phyloP scores from a whole-genome alignment of 1,139 yeast species.

The Suhomyces terraborum region DNA sequence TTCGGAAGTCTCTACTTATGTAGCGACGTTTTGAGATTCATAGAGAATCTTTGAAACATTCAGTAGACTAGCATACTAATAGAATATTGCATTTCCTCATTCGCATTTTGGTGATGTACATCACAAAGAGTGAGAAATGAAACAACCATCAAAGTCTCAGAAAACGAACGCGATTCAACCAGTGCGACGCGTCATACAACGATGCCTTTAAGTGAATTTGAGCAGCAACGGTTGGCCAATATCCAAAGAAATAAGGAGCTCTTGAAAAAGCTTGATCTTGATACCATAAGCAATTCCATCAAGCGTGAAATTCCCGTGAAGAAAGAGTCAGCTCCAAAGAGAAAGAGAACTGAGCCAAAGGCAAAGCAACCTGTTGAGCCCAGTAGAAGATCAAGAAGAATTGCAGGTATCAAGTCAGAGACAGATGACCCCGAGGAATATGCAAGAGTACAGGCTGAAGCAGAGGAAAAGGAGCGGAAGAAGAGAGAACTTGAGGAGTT shows the following conservation, averaged over 20 bases:
- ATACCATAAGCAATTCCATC: slow-evolving; percentile 35
- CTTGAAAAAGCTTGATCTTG: slow-evolving; percentile 40
- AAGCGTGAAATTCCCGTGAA: slow-evolving; percentile 28
- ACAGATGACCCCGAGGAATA: slow-evolving; percentile 40
- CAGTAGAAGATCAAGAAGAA: slow-evolving; percentile 62
- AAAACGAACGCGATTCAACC: not conserved
- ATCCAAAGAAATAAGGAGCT: slow-evolving; percentile 46
- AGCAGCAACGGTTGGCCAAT: slow-evolving; percentile 63
- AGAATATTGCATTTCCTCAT: no score
- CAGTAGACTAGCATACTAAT: not conserved
- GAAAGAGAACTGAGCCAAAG: slow-evolving; percentile 23
- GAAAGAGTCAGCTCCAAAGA: slow-evolving; percentile 16
- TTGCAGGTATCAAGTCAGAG: slow-evolving; percentile 61
- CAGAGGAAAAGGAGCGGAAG: slow-evolving; percentile 38
- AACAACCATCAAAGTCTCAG: no score
- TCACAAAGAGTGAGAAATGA: no score
- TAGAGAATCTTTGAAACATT: slow-evolving; percentile 1
- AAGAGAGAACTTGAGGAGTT: slow-evolving; percentile 52
- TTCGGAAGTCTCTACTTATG: slow-evolving; percentile 83
- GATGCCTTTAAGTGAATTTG: slow-evolving; percentile 58
- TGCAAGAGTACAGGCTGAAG: slow-evolving; percentile 34
- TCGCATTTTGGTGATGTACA: no score
- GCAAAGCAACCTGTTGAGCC: slow-evolving; percentile 44
- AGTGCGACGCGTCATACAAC: slow-evolving; percentile 16
- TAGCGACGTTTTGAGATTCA: slow-evolving; percentile 59